These are phyloP conservation scores for Trichothecium roseum DNA, from an alignment of 2,329 filamentous ascomycete genomes.

Conservation along the genomic window DNA sequence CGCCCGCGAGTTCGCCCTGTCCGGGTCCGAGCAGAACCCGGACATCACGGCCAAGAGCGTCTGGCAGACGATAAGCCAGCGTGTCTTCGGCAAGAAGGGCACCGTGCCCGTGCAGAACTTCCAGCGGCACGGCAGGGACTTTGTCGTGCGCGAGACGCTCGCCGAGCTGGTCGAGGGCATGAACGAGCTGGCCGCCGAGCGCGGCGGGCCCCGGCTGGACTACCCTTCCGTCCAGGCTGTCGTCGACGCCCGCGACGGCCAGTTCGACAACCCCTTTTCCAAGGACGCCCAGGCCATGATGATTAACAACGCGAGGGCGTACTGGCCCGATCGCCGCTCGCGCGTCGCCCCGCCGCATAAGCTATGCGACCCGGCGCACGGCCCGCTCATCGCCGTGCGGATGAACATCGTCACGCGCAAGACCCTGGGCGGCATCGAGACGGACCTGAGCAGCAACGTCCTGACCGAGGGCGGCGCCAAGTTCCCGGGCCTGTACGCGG, in stretches of 20 bases:
- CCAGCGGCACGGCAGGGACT: constrained; percentile 47
- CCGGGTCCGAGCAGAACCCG: constrained; percentile 53
- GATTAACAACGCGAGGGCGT: constrained; percentile 43
- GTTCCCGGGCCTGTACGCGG: constrained; percentile 48
- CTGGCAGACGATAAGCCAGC: constrained; percentile 34
- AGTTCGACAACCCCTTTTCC: constrained; percentile 44
- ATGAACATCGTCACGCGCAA: constrained; percentile 53
- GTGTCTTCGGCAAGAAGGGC: constrained; percentile 41
- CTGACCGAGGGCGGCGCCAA: constrained; percentile 35
- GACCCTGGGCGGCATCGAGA: constrained; percentile 50
- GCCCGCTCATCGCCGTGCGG: constrained; percentile 49
- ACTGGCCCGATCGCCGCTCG: constrained; percentile 41
- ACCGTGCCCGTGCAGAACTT: constrained; percentile 47
- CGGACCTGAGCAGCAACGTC: constrained; percentile 45
- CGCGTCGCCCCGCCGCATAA: constrained; percentile 44
- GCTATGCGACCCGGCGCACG: constrained; percentile 41
- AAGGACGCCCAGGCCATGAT: constrained; percentile 55
- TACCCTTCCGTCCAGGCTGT: constrained; percentile 30
- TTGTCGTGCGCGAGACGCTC: constrained; percentile 46
- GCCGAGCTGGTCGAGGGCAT: constrained; percentile 45
- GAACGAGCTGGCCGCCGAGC: constrained; percentile 42
- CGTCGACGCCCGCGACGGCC: constrained; percentile 42
- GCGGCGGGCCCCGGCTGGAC: constrained; percentile 36
- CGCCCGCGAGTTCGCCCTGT: constrained; percentile 50
- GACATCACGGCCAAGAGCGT: constrained; percentile 48